Conservation (phyloP, 805 yeast genomes). For the Komagataella ulmi region DNA sequence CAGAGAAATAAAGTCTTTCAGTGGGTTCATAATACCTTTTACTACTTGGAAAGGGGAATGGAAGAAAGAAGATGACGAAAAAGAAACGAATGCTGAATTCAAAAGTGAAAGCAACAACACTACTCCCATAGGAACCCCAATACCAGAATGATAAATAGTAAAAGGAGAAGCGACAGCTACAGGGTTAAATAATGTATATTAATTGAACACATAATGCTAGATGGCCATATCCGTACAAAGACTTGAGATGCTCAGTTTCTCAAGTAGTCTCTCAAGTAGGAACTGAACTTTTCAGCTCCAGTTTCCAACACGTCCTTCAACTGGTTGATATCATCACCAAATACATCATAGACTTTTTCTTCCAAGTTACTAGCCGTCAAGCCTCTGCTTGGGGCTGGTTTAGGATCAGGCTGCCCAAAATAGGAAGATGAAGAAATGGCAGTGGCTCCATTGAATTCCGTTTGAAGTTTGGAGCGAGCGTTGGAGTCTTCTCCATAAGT, state of each 20-base stretch:
- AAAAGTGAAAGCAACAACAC: neutral
- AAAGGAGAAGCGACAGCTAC: neutral
- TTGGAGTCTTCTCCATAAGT: slow-evolving; percentile 65
- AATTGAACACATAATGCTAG: neutral
- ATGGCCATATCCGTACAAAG: slow-evolving; percentile 4
- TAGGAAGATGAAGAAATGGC: slow-evolving; percentile 87
- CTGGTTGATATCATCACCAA: slow-evolving; percentile 77
- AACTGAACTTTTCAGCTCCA: slow-evolving; percentile 85
- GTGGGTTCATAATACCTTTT: neutral
- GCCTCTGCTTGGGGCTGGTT: slow-evolving; percentile 44
- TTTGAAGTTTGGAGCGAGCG: slow-evolving; percentile 69
- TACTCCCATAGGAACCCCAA: neutral
- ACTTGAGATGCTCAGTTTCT: slow-evolving; percentile 17
- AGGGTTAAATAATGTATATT: neutral
- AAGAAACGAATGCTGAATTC: neutral
- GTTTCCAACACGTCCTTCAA: slow-evolving; percentile 86
- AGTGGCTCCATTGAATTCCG: slow-evolving; percentile 66
- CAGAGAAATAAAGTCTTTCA: neutral
- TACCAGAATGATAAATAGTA: neutral
- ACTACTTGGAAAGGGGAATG: neutral
- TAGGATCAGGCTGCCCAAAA: slow-evolving; percentile 72
- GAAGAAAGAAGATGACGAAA: neutral
- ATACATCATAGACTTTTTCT: slow-evolving; percentile 37
- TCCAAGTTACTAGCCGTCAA: slow-evolving; percentile 34
- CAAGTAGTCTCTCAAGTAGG: slow-evolving; percentile 76